Percentiles rank a stretch among this genome's conserved stretches.
phyloP scores from a whole-genome alignment of 2,329 filamentous ascomycete species.

The Kalaharituber pfeilii region DNA sequence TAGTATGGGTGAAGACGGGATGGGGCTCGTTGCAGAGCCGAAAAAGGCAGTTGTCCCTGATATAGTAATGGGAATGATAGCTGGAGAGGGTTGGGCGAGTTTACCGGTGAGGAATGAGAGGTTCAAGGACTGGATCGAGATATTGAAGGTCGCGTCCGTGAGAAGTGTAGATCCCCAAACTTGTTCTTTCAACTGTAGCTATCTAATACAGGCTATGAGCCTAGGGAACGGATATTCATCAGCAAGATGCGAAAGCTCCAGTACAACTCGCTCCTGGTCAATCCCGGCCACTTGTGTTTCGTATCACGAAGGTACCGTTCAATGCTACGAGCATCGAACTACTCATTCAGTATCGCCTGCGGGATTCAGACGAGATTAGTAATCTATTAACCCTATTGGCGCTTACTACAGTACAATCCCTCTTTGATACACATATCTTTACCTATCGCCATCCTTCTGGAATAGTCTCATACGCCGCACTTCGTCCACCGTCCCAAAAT shows the following conservation, averaged over 20 bases:
- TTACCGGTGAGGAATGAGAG: constrained; percentile 34
- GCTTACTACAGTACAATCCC: constrained; percentile 7
- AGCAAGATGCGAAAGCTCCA: constrained; percentile 11
- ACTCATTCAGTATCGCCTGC: constrained; percentile 11
- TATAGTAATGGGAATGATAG: constrained; percentile 31
- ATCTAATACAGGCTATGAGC: too few relatives aligned
- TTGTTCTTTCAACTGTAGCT: too few relatives aligned
- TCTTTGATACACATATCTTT: constrained; percentile 18
- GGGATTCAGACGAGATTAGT: constrained; percentile 5
- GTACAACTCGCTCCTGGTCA: constrained; percentile 25
- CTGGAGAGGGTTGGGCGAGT: constrained; percentile 32
- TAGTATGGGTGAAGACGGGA: constrained; percentile 20
- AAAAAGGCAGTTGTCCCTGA: constrained; percentile 34
- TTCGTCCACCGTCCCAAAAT: constrained; percentile 36
- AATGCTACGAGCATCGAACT: constrained; percentile 6
- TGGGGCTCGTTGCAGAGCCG: constrained; percentile 23
- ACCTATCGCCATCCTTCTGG: constrained; percentile 35
- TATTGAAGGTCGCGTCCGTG: constrained; percentile 23
- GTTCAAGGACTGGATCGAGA: constrained; percentile 23
- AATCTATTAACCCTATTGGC: constrained; percentile 3
- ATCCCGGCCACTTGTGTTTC: constrained; percentile 25
- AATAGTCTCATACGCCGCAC: constrained; percentile 39
- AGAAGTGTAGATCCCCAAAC: background rate
- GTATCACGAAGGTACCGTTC: constrained; percentile 12
- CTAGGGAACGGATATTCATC: too few relatives aligned